These are phyloP conservation scores for Celoporthe dispersa DNA, from an alignment of 2,329 filamentous ascomycete species.

Conservation along the genomic window DNA sequence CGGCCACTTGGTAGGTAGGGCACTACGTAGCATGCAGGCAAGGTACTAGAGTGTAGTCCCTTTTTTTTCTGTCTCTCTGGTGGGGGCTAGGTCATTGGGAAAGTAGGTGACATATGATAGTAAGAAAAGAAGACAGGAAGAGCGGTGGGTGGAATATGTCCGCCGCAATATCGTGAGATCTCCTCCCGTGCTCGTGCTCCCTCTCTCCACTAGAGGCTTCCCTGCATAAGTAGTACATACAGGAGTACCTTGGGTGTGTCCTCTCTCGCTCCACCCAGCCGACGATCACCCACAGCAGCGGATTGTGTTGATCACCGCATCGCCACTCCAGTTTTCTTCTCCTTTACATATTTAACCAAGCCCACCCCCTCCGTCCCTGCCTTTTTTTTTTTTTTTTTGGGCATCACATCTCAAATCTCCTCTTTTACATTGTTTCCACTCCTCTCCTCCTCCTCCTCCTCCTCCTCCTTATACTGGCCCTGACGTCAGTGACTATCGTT, in stretches of 20 bases:
- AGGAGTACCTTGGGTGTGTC: neutral
- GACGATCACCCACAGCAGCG: slow-evolving; percentile 4
- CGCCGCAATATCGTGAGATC: neutral
- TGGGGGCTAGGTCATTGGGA: too few species aligned
- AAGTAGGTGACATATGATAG: too few species aligned
- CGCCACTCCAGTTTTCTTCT: neutral
- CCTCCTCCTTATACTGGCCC: neutral
- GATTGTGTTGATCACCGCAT: neutral
- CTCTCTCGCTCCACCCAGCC: neutral
- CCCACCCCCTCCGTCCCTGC: neutral
- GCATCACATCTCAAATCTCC: neutral
- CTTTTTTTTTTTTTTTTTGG: neutral
- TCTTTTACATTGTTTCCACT: neutral
- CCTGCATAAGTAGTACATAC: neutral
- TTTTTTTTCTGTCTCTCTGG: neutral
- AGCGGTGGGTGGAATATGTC: neutral
- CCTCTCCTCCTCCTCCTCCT: neutral
- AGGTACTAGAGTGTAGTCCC: neutral
- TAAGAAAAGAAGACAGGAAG: neutral
- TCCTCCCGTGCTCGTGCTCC: neutral
- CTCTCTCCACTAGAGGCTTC: neutral
- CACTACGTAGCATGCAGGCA: neutral
- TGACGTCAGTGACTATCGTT: neutral
- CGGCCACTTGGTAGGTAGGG: too few species aligned
- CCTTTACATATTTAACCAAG: neutral